Base-by-base conservation (phyloP, 2,329 filamentous ascomycete genomes). In the Arthrobotrys pseudoclavata region DNA sequence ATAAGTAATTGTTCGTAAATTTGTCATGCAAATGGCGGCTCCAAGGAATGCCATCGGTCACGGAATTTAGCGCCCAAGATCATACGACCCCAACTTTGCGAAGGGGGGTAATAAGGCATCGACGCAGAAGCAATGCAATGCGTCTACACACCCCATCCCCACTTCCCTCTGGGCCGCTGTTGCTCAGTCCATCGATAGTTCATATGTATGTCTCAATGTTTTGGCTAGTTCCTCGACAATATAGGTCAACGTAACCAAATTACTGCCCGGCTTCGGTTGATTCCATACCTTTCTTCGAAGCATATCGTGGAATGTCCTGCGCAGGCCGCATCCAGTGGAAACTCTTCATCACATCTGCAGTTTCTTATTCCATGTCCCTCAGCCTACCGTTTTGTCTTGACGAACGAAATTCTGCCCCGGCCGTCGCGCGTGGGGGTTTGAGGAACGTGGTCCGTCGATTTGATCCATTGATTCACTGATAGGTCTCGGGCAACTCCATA, bases 261-360 rank as follows among this genome's bases (percentile, higher is more conserved):
- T 60, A 66, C 61, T 66, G 69, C 50, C 42, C 24, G 52, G 22
- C n/a, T 31, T 45, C 42, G 6, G 29, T 22, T 60, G 15, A 20
- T 37, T 45, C 53, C 24, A 37, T 42, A 12, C 52, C 29, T 42
- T 69, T 70, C 57, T 18, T 64, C 48, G 55, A 57, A 64, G 60
- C 55, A 60, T 40, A 67, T 74, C 69, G 50, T 74, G 52, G 61
- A 74, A 74, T 74, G 62, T 52, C 52, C 61, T 64, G 69, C 61
- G 20, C 48, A 37, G 20, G 40, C 61, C 34, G 61, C 52, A 24
- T 64, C 55, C 20, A 42, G n/a, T 53, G 34, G 31, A 45, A 24
- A 64, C 47, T 63, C 62, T 72, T 68, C 69, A 64, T 68, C 69
- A 68, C 69, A 67, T 68, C 45, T 62, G 69, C 69, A 62, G 47